These are phyloP conservation scores for Phytophthora hybrid DNA, from an alignment of 352 stramenopile species.

Conservation along the genomic window DNA sequence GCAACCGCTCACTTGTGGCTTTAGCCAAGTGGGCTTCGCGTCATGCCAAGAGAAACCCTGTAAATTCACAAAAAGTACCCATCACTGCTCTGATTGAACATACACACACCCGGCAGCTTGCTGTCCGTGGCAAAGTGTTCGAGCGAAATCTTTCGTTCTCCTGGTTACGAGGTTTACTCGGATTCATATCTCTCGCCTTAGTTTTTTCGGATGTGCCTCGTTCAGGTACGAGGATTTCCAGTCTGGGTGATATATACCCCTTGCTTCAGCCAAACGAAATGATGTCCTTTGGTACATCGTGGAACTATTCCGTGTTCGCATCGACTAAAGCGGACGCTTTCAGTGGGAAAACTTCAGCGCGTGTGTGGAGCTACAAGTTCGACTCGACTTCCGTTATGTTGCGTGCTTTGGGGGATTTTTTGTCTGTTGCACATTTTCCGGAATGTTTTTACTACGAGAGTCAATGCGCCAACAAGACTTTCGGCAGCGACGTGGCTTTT, in stretches of 20 bases:
- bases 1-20: neutral
- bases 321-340: constrained; percentile 18
- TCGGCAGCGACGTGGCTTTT: constrained; percentile 32
- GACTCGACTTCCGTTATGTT: constrained; percentile 40
- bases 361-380: constrained; percentile 47
- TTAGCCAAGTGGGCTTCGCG: neutral
- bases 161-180: constrained; percentile 14
- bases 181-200: constrained; percentile 30
- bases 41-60: neutral
- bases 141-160: constrained; percentile 28
- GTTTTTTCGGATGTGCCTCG: constrained; percentile 38
- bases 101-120: constrained; percentile 18
- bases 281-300: constrained; percentile 30
- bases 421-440: constrained; percentile 27
- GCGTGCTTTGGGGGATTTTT: constrained; percentile 33
- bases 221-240: constrained; percentile 28
- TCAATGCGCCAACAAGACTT: neutral
- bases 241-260: constrained; percentile 2
- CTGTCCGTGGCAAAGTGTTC: constrained; percentile 19
- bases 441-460: constrained; percentile 31
- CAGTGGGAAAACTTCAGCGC: constrained; percentile 1
- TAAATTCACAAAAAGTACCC: neutral
- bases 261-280: constrained; percentile 36
- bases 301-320: constrained; percentile 33
- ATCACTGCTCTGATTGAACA: neutral